Percentiles rank a stretch among this genome's conserved stretches.
Conservation (phyloP, 2,329 filamentous ascomycete species). For the Lachnellula occidentalis region DNA sequence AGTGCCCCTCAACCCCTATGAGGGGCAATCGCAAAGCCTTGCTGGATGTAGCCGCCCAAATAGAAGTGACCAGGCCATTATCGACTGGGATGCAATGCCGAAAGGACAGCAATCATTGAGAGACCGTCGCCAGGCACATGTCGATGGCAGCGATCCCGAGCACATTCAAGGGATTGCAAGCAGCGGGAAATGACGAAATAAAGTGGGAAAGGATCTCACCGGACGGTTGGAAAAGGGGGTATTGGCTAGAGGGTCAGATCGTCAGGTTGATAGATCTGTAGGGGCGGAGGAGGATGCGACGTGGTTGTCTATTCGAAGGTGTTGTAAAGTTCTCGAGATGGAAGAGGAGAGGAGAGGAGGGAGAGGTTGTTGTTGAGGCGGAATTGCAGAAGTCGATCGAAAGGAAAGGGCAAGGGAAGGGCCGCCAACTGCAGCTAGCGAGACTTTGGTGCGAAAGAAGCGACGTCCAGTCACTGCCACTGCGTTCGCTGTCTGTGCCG, state of each 20-base stretch:
- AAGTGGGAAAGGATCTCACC: slow-evolving; percentile 24
- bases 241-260: slow-evolving; percentile 6
- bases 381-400: slow-evolving; percentile 24
- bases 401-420: slow-evolving; percentile 11
- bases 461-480: slow-evolving; percentile 1
- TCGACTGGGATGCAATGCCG: neutral
- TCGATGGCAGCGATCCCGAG: slow-evolving; percentile 4
- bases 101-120: neutral
- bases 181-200: slow-evolving; percentile 26
- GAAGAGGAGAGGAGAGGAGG: slow-evolving; percentile 10
- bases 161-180: slow-evolving; percentile 8
- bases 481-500: neutral
- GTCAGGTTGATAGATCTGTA: slow-evolving; percentile 5
- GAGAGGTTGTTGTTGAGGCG: slow-evolving; percentile 8
- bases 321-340: slow-evolving; percentile 11
- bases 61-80: neutral
- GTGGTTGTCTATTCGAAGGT: slow-evolving; percentile 7
- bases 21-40: slow-evolving; percentile 22
- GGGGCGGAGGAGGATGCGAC: slow-evolving; percentile 14
- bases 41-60: neutral
- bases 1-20: slow-evolving; percentile 25
- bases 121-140: neutral
- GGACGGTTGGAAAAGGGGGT: slow-evolving; percentile 12
- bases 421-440: slow-evolving; percentile 15
- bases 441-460: slow-evolving; percentile 11